Evolutionary conservation across 129 eudicot species (phyloP), one percentile per base, ranked within the genome.

Genomic region (Scalesia atractyloides): DNA sequence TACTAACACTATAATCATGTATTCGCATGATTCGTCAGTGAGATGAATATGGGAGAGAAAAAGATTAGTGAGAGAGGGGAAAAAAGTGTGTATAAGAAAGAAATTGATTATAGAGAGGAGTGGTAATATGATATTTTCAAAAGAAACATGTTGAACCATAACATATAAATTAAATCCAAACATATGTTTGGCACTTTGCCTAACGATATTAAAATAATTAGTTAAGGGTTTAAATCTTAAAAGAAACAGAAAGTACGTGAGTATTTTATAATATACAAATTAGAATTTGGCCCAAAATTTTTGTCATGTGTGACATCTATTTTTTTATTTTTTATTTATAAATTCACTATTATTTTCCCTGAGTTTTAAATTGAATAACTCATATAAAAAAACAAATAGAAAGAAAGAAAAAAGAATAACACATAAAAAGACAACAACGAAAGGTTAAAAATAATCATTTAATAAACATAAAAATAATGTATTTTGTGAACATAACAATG

Each of bases 401-500:
- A 17, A 51, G 9, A 11, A 11, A 33, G 14, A 51, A 13, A 11
- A 11, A 5, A 51, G 34, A 22, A 30, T n/a, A 47, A 33, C 20
- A 68, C 26, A 67, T 68, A 39, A 60, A 15, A 47, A 26, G 16
- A 22, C 66, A 20, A 6, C 10, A 9, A 41, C 22, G 4, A 52
- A n/a, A 74, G 49, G 54, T 51, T 51, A 15, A 17, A 41, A 24
- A 20, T 20, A 20, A 2, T 17, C 22, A 1, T 20, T 3, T 5
- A 5, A 37, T 39, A 39, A 15, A 51, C 17, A 51, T 43, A 64
- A 7, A 77, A 26, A 3, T 33, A 30, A 39, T 59, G 81, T 49
- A 47, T 50, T 64, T 54, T 71, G 57, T 52, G 58, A 59, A 66
- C 22, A 39, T 36, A 72, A 73, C 79, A 68, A 66, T 20, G 14